These are phyloP conservation scores for Calonectria hongkongensis DNA, from an alignment of 2,329 filamentous ascomycete genomes.

Conservation along the genomic window DNA sequence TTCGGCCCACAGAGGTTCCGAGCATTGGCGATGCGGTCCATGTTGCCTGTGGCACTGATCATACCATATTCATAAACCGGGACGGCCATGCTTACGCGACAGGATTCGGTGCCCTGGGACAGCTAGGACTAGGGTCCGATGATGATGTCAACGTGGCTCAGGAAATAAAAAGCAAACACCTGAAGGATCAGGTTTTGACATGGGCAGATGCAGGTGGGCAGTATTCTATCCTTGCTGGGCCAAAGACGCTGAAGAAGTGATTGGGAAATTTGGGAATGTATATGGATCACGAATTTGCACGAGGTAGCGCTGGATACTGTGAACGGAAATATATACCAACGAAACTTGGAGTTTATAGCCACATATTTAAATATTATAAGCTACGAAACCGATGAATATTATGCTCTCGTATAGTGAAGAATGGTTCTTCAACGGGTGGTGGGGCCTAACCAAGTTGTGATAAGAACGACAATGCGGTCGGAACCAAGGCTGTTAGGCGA, in stretches of 20 bases:
- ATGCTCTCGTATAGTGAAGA: background rate
- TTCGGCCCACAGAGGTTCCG: conserved; percentile 73
- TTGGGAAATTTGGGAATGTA: background rate
- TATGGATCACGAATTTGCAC: background rate
- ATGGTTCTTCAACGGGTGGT: background rate
- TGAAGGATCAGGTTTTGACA: conserved; percentile 21
- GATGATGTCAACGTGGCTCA: conserved; percentile 70
- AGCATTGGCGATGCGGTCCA: conserved; percentile 68
- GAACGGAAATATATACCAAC: background rate
- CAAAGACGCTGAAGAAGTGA: background rate
- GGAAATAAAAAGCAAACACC: conserved; percentile 21
- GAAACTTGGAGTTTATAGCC: too few species aligned
- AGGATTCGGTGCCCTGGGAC: conserved; percentile 83
- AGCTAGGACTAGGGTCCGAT: conserved; percentile 80
- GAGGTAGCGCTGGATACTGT: background rate
- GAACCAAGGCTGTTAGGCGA: too few species aligned
- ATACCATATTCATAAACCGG: conserved; percentile 78
- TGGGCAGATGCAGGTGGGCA: conserved; percentile 39
- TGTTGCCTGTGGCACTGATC: conserved; percentile 78
- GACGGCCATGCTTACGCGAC: conserved; percentile 73
- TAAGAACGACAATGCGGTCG: too few species aligned
- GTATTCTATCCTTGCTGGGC: conserved; percentile 31
- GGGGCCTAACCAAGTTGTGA: too few species aligned
- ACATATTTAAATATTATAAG: background rate
- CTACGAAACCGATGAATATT: background rate